Conservation (phyloP, 1,284 basidiomycete species). For the Pseudozyma sp. region DNA sequence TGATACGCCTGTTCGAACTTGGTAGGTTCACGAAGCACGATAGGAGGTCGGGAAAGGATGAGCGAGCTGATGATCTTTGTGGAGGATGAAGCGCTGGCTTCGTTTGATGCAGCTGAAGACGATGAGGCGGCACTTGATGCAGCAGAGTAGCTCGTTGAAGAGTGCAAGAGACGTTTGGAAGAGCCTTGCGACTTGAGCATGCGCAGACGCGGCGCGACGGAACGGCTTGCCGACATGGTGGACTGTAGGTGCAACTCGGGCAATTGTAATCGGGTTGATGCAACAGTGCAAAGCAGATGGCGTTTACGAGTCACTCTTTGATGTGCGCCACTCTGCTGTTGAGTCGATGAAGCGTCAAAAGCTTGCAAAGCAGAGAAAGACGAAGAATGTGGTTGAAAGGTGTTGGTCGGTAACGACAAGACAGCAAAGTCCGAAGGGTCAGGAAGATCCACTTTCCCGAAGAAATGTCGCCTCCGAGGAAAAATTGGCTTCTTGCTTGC, state of each 20-base stretch:
- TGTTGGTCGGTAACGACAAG: neutral
- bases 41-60: conserved; percentile 85
- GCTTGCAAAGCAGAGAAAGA: neutral
- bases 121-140: conserved; percentile 13
- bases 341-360: neutral
- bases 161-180: conserved; percentile 31
- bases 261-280: too few species aligned
- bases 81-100: conserved; percentile 17
- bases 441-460: conserved; percentile 3
- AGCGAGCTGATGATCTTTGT: conserved; percentile 71
- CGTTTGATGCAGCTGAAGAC: conserved; percentile 15
- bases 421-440: neutral
- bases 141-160: conserved; percentile 17
- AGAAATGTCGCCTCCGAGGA: conserved; percentile 9
- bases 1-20: conserved; percentile 87
- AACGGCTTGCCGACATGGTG: conserved; percentile 35
- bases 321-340: too few species aligned
- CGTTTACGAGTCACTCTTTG: too few species aligned
- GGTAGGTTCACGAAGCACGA: conserved; percentile 81
- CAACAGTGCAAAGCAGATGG: too few species aligned
- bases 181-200: conserved; percentile 16
- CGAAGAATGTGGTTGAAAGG: neutral
- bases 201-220: conserved; percentile 35
- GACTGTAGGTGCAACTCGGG: neutral
- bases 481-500: conserved; percentile 4